Percentiles rank a stretch among this genome's conserved stretches.
phyloP scores from a whole-genome alignment of 1,284 basidiomycete species.

The Gymnopus androsaceus region DNA sequence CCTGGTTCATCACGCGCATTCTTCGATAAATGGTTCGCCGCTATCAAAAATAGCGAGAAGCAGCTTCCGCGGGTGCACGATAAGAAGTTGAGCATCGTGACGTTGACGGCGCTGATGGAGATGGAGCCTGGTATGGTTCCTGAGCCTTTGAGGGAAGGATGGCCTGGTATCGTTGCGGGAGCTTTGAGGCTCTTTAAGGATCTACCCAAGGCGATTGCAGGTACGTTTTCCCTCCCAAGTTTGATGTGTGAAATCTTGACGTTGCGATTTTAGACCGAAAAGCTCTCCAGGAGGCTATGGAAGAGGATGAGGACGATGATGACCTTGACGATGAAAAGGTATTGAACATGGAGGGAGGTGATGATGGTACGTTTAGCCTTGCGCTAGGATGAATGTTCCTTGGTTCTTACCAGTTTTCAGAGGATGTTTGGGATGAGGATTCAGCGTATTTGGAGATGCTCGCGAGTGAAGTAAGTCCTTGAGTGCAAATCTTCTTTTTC shows the following conservation, averaged over 20 bases:
- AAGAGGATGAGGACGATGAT: conserved; percentile 66
- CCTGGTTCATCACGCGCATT: conserved; percentile 65
- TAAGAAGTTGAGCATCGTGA: conserved; percentile 81
- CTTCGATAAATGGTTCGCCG: conserved; percentile 80
- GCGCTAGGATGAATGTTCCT: background rate
- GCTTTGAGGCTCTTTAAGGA: conserved; percentile 73
- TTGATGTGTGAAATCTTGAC: conserved; percentile 3
- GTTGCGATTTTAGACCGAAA: conserved; percentile 55
- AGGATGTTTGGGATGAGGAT: conserved; percentile 85
- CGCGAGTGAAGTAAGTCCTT: conserved; percentile 67
- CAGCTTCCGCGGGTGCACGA: conserved; percentile 85
- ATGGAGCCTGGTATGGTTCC: conserved; percentile 62
- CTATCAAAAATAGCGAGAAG: conserved; percentile 62
- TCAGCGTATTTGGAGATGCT: conserved; percentile 81
- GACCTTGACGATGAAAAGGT: conserved; percentile 58
- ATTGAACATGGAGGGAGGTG: conserved; percentile 70
- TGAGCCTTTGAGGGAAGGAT: conserved; percentile 61
- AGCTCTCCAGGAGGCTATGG: conserved; percentile 57
- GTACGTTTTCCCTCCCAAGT: conserved; percentile 40
- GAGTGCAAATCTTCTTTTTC: conserved; percentile 8
- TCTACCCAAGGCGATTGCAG: conserved; percentile 70
- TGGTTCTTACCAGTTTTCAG: conserved; percentile 32
- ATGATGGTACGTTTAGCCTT: conserved; percentile 58
- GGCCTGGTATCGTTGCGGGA: conserved; percentile 72
- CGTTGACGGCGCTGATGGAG: conserved; percentile 76